Conservation (phyloP, 306 rosid species). For the Arachis stenosperma region DNA sequence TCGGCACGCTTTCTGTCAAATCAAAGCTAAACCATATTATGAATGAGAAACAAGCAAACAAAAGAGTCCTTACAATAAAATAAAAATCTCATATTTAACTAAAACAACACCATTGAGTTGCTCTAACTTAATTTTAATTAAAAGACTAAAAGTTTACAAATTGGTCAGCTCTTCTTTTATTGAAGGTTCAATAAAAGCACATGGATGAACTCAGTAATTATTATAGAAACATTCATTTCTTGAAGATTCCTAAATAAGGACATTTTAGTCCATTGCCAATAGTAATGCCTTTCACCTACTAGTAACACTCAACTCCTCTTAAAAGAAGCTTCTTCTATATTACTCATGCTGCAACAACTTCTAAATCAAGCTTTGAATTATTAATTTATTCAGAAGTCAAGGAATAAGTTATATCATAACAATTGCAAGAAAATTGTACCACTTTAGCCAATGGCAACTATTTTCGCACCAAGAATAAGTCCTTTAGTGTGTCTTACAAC, state of each 20-base stretch:
- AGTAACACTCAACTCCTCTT: slow-evolving; percentile 18
- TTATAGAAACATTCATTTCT: slow-evolving; percentile 14
- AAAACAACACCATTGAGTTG: slow-evolving; percentile 13
- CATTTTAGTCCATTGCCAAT: slow-evolving; percentile 2
- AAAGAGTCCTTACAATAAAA: slow-evolving; percentile 1
- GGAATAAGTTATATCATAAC: too few relatives aligned
- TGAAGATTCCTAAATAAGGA: not conserved
- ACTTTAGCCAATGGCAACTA: slow-evolving; percentile 30
- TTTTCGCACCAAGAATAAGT: not conserved
- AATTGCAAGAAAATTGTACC: not conserved
- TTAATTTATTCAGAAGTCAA: too few relatives aligned
- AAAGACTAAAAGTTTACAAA: too few relatives aligned
- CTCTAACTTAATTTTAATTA: not conserved
- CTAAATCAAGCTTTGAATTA: not conserved
- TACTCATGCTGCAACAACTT: slow-evolving; percentile 7
- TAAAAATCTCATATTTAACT: slow-evolving; percentile 4
- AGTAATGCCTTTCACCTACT: slow-evolving; percentile 18
- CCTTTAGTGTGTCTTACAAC: not conserved
- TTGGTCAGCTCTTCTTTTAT: too few relatives aligned
- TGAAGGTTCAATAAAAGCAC: not conserved
- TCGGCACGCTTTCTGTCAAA: slow-evolving; percentile 78
- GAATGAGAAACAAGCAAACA: slow-evolving; percentile 18
- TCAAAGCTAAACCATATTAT: slow-evolving; percentile 15
- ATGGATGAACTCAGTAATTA: not conserved
- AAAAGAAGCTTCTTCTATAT: slow-evolving; percentile 11